These are phyloP conservation scores for Auriculariales sp. DNA, from an alignment of 768 basidiomycete genomes.

Conservation along the genomic window DNA sequence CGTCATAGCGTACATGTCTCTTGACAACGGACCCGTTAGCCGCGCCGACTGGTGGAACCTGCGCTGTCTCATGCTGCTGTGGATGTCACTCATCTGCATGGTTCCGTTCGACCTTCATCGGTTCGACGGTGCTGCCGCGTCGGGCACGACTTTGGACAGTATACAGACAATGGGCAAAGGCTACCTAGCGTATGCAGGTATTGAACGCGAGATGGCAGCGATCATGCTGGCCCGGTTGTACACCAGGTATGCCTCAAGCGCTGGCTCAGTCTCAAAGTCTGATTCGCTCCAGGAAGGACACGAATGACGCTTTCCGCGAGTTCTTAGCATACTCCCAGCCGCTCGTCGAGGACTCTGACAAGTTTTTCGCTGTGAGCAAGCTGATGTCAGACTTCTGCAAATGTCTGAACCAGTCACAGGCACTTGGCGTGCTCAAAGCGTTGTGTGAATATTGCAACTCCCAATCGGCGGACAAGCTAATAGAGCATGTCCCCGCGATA, in stretches of 20 bases:
- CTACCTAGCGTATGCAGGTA: conserved; percentile 51
- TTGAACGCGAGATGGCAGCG: conserved; percentile 76
- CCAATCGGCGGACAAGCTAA: conserved; percentile 38
- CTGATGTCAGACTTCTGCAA: not conserved
- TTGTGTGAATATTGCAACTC: conserved; percentile 58
- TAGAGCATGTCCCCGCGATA: conserved; percentile 26
- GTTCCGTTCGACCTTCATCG: conserved; percentile 85
- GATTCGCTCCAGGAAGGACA: conserved; percentile 39
- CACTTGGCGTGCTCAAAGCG: conserved; percentile 52
- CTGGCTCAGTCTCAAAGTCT: conserved; percentile 4
- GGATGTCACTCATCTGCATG: conserved; percentile 90
- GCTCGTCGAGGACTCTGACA: conserved; percentile 22
- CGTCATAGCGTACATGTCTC: conserved; percentile 49
- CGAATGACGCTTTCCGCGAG: conserved; percentile 26
- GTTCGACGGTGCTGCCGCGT: conserved; percentile 51
- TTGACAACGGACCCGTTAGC: conserved; percentile 28
- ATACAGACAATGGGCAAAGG: conserved; percentile 46
- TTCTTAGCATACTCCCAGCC: conserved; percentile 38
- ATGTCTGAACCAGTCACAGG: conserved; percentile 21
- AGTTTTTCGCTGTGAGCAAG: conserved; percentile 35
- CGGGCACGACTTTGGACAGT: conserved; percentile 35
- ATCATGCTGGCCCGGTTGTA: conserved; percentile 71
- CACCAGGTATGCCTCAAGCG: conserved; percentile 41
- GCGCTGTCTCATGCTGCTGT: conserved; percentile 72
- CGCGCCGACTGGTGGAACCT: conserved; percentile 52